phyloP scores from a whole-genome alignment of 176 grass and related monocot species.

The Oryza punctata region DNA sequence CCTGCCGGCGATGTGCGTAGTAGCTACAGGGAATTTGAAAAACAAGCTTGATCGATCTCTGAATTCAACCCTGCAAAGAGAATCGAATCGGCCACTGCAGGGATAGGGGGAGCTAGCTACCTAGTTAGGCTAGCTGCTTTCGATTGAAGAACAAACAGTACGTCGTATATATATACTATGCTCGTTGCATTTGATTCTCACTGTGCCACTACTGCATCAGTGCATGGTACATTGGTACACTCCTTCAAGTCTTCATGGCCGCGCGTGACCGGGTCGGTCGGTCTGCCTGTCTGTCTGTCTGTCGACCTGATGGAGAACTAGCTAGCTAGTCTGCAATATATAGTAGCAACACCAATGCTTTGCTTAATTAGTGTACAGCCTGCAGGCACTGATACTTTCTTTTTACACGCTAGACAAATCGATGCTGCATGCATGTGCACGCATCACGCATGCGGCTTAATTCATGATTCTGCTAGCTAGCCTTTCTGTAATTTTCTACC shows the following conservation, averaged over 20 bases:
- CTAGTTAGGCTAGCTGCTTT: background rate
- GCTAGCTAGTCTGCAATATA: background rate
- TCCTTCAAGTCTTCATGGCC: background rate
- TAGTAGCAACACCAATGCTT: background rate
- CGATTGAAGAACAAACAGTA: background rate
- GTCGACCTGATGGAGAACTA: background rate
- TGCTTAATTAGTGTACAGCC: too few species aligned
- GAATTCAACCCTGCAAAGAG: background rate
- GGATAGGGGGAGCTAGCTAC: too few species aligned
- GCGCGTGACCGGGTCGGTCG: too few species aligned
- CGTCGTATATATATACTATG: background rate
- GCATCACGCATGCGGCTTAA: too few species aligned
- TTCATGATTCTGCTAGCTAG: too few species aligned
- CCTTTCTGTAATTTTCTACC: too few species aligned
- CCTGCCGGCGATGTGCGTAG: background rate
- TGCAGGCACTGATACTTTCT: too few species aligned
- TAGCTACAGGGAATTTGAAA: background rate
- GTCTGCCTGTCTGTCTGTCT: background rate
- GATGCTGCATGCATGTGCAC: too few species aligned
- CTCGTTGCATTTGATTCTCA: slow-evolving; percentile 1
- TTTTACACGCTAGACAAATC: too few species aligned
- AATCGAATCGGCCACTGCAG: background rate
- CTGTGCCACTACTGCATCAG: background rate
- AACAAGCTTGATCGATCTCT: too few species aligned
- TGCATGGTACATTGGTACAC: too few species aligned